Evolutionary conservation across 331 rosid genomes (phyloP), one percentile per base, ranked within the genome.

Genomic region (Acacia concinna): DNA sequence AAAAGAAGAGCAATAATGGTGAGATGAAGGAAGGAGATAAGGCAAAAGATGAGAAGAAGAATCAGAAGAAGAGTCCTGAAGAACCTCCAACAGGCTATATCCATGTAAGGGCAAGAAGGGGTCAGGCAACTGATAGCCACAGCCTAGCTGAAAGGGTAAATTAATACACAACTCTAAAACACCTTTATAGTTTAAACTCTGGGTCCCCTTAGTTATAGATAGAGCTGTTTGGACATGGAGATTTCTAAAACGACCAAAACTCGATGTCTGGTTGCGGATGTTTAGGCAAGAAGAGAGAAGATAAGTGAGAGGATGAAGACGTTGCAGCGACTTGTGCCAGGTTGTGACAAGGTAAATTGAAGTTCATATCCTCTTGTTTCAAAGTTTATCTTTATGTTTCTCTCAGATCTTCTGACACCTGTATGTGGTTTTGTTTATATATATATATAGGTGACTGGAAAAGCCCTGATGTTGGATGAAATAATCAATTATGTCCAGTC

Each of bases 51-150:
- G 82, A 71, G 66, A 79, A 82, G 69, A 85, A 84, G 82, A 83
- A 81, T 25, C 83, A 88, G 76, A 86, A 78, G 54, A 89, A 90
- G 44, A 77, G 79, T 68, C 69, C 66, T 15, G 94, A 91, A 27
- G 96, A 86, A 75, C 86, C 93, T 38, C 92, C 97, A 78, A 85
- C 90, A 30, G 97, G 89, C 4, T 95, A 91, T 81, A 93, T 95
- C 90, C 99, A 91, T 79, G 98, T 95, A 78, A 89, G 99, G 84
- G 99, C 98, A 71, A 89, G 97, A 82, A 93, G 99, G 87, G 99
- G 99, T 70, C 97, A 95, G 79, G 99, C 99, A 15, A 95, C 99
- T 4, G 99, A 95, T 78, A 95, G 96, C 90, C 99, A 93, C 87
- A 95, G 99, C 97, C 93, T 95, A 63, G 98, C 99, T 40, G 99